These are phyloP conservation scores for Tylopilus plumbeoviolaceoides DNA, from an alignment of 768 basidiomycete species.

Conservation along the genomic window DNA sequence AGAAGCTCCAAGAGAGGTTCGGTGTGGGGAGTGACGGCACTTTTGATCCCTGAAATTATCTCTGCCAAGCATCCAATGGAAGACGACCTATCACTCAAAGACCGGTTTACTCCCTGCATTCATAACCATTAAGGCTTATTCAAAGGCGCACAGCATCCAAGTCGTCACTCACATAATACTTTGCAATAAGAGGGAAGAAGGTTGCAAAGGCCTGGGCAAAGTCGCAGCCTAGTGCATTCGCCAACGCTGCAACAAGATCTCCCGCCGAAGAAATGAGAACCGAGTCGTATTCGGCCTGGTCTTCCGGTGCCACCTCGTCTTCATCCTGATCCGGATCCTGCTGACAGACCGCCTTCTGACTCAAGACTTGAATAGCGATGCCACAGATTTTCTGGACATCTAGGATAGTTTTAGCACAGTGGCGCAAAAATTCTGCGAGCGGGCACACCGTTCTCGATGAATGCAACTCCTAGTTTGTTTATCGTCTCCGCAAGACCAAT, in stretches of 20 bases:
- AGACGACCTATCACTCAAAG: constrained; percentile 87
- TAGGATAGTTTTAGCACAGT: constrained; percentile 25
- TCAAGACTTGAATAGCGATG: constrained; percentile 81
- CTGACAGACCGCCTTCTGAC: constrained; percentile 94
- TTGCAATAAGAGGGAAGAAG: constrained; percentile 88
- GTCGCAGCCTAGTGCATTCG: constrained; percentile 78
- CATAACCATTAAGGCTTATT: not conserved
- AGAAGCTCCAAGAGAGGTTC: constrained; percentile 79
- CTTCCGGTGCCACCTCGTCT: constrained; percentile 78
- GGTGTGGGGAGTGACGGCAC: constrained; percentile 79
- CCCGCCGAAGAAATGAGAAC: constrained; percentile 91
- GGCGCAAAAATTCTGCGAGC: not conserved
- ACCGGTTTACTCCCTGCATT: constrained; percentile 74
- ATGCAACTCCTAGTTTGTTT: constrained; percentile 85
- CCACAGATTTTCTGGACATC: constrained; percentile 75
- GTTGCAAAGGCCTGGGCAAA: constrained; percentile 76
- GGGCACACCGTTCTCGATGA: constrained; percentile 71
- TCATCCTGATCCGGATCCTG: constrained; percentile 94
- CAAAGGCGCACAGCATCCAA: not conserved
- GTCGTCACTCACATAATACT: constrained; percentile 74
- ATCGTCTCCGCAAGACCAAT: constrained; percentile 88
- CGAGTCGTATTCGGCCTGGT: constrained; percentile 94
- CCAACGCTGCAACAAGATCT: constrained; percentile 88
- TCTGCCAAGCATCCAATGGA: constrained; percentile 93
- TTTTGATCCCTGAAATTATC: constrained; percentile 90